phyloP scores from a whole-genome alignment of 2,329 filamentous ascomycete species.

The Trichoderma polysporum region DNA sequence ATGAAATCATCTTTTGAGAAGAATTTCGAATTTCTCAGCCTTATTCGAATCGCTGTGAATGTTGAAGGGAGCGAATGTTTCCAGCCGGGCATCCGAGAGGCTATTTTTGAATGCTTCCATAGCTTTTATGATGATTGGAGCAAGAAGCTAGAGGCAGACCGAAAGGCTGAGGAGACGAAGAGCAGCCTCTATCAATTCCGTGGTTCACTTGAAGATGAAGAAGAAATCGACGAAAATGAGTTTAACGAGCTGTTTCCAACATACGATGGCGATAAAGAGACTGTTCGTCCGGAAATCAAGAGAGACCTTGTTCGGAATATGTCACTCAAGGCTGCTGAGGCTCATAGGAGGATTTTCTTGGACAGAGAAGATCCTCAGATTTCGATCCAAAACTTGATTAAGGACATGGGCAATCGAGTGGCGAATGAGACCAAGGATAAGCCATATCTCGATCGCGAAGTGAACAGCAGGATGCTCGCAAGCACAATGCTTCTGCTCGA shows the following conservation, averaged over 20 bases:
- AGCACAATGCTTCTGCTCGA: slow-evolving; percentile 65
- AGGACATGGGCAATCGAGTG: slow-evolving; percentile 43
- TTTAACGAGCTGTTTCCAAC: slow-evolving; percentile 80
- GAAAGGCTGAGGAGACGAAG: slow-evolving; percentile 70
- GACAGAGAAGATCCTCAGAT: slow-evolving; percentile 40
- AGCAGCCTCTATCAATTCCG: slow-evolving; percentile 80
- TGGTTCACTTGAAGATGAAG: slow-evolving; percentile 73
- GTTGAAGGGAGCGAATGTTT: slow-evolving; percentile 49
- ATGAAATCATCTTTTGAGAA: slow-evolving; percentile 26
- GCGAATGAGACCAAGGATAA: slow-evolving; percentile 31
- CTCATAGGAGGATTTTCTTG: slow-evolving; percentile 58
- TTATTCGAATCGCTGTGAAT: slow-evolving; percentile 38
- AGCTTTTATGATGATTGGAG: slow-evolving; percentile 80
- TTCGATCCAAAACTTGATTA: slow-evolving; percentile 47
- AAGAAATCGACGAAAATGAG: slow-evolving; percentile 71
- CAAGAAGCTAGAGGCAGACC: slow-evolving; percentile 71
- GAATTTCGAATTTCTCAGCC: slow-evolving; percentile 46
- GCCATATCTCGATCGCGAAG: slow-evolving; percentile 34
- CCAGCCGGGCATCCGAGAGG: slow-evolving; percentile 45
- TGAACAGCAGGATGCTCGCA: slow-evolving; percentile 61
- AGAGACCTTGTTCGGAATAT: slow-evolving; percentile 50
- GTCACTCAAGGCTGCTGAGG: slow-evolving; percentile 60
- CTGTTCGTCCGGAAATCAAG: slow-evolving; percentile 32
- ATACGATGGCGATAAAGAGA: slow-evolving; percentile 54
- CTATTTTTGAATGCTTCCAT: slow-evolving; percentile 66